Conservation (phyloP, 2,329 filamentous ascomycete genomes). For the Phaeosphaeria sp. region DNA sequence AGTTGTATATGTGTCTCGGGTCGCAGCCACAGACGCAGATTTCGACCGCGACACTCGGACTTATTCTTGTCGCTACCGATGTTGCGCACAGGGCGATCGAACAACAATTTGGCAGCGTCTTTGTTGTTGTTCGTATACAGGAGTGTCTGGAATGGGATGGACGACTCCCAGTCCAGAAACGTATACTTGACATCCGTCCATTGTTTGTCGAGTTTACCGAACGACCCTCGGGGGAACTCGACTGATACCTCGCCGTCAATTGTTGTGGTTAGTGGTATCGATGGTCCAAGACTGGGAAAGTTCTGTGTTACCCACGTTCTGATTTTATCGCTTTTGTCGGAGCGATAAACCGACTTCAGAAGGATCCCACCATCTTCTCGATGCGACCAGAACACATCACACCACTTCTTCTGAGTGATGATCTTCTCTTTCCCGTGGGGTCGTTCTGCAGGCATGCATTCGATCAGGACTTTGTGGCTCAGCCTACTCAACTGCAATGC, state of each 20-base stretch:
- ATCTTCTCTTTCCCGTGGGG: conserved; percentile 6
- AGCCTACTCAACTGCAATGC: conserved; percentile 41
- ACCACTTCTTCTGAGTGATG: conserved; percentile 20
- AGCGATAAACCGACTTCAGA: conserved; percentile 33
- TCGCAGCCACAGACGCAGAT: conserved; percentile 36
- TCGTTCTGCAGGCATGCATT: conserved; percentile 22
- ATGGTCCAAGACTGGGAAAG: conserved; percentile 39
- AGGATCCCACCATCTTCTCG: conserved; percentile 36
- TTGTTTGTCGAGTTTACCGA: conserved; percentile 32
- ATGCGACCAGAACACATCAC: conserved; percentile 38
- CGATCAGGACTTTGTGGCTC: conserved; percentile 34
- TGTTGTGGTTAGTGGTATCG: conserved; percentile 39
- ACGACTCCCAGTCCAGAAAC: conserved; percentile 19
- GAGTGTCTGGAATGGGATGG: conserved; percentile 35
- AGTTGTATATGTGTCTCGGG: conserved; percentile 25
- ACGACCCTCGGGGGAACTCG: conserved; percentile 38
- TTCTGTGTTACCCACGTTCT: conserved; percentile 33
- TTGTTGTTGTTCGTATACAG: conserved; percentile 43
- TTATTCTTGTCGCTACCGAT: conserved; percentile 37
- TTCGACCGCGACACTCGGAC: conserved; percentile 39
- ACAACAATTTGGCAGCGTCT: conserved; percentile 34
- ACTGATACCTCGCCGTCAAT: conserved; percentile 36
- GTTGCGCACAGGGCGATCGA: conserved; percentile 29
- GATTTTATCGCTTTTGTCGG: conserved; percentile 21
- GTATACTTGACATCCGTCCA: conserved; percentile 41